Evolutionary conservation across 306 rosid genomes (phyloP), one percentile per base, ranked within the genome.

Genomic region (Cicer yamashitae): DNA sequence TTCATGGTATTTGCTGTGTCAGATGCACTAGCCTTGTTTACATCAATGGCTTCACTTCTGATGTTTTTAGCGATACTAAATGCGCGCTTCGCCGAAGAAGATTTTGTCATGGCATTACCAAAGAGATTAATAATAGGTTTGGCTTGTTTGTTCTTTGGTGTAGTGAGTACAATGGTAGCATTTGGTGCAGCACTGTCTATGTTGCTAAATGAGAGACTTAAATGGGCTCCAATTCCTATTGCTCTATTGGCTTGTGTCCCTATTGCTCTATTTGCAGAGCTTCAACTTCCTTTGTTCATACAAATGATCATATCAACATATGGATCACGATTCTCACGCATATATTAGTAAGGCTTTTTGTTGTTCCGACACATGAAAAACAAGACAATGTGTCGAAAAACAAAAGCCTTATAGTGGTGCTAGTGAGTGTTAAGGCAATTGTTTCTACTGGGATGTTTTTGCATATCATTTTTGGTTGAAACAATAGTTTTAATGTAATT

Each of bases 51-150:
- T 58, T 85, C 91, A 14, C 60, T 87, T 8, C 45, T 85, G 53
- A 83, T 89, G 86, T 89, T 87, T 57, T 14, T 89, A 18, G 79
- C 87, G 3, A 75, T 86, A 71, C 84, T 84, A 30, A 86, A 85
- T 0, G 79, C 85, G 0, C 66, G 69, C 44, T 85, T 81, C 9
- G 71, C 84, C 0, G 89, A 85, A 77, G 81, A 88, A 79, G 86
- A 88, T 54, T 88, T 88, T 77, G 82, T 82, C 15, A 30, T 25
- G 68, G 38, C 58, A 43, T 74, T 88, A 39, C 89, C 93, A 2
- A 47, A 15, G 63, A 82, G 80, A 58, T 53, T 86, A 73, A 81
- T 88, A 44, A 11, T 86, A 11, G 90, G 90, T 17, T 61, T 86
- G 74, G 83, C 85, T 13, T 68, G 72, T 15, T 76, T 89, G 53